Base-by-base conservation (phyloP, 1,139 yeast species). In the Geotrichum fermentans region DNA sequence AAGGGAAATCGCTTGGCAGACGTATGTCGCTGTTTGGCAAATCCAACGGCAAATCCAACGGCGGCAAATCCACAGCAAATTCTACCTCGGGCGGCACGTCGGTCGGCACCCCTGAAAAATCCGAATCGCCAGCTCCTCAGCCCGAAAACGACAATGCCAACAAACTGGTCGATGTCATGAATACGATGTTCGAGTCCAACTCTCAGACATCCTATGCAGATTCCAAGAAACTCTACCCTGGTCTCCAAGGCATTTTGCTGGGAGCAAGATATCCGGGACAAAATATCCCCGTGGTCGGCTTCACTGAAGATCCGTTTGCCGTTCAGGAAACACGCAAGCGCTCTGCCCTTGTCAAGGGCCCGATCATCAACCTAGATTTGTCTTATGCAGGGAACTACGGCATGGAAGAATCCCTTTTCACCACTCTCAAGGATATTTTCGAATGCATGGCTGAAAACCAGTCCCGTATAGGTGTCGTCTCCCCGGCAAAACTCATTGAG, bases 391-490 rank as follows among this genome's bases (percentile, higher is more conserved):
- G 67, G 26, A 73, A 73, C 43, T 75, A 75, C 49, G 76, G 73
- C 10, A 67, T 73, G 70, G 73, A 74, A 16, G 76, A 79, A 41
- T 77, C 80, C 7, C 68, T 92, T 44, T 78, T 83, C 53, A 80
- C 88, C 28, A 80, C 94, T 0, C 70, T 92, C 50, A 87, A 86
- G 61, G 98, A 92, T 63, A 70, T 88, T 26, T 90, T 86, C 64
- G 96, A 89, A 63, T 72, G 86, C 52, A 84, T 90, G 77, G 75
- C 80, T 4, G 96, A 88, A 62, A 80, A 82, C 63, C 70, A 71
- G 50, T 75, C 83, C 4, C 73, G 77, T 22, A 80, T 79, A 2
- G 97, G 97, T 2, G 88, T 92, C 7, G 90, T 88, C 0, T 85
- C 96, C 0, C 97, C 97, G 0, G 70, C 73, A 29, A 76, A 78